Evolutionary conservation across 805 yeast genomes (phyloP).

Genomic region (Candida bentonensis): DNA sequence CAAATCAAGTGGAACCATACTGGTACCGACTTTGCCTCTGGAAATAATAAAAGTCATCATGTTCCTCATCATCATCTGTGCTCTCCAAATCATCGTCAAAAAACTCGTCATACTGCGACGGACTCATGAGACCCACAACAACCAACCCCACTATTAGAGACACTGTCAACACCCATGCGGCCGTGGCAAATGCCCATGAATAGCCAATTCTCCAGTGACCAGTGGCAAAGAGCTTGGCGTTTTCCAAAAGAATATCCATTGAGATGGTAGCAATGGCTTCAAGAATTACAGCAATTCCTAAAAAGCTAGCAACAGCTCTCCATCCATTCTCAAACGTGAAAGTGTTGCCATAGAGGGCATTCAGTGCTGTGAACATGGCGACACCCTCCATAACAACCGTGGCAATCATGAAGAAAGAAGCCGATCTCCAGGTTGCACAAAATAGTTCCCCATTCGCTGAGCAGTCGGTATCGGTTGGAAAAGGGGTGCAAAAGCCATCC

Average conservation of each 20-base stretch:
- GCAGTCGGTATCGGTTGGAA: background rate
- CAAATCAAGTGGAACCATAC: background rate
- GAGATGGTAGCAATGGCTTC: background rate
- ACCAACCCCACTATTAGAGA: background rate
- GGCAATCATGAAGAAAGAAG: background rate
- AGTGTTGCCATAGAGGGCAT: background rate
- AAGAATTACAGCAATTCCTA: background rate
- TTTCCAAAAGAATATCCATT: background rate
- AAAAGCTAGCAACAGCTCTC: conserved; percentile 1
- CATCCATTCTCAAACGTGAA: conserved; percentile 1
- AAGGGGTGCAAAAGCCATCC: background rate
- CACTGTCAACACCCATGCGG: background rate
- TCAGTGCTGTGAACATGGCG: background rate
- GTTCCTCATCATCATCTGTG: conserved; percentile 3
- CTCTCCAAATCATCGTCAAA: conserved; percentile 16
- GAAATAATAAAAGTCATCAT: background rate
- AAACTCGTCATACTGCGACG: conserved; percentile 1
- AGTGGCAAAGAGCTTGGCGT: background rate
- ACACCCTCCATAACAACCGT: background rate
- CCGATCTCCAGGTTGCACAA: background rate
- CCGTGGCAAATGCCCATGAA: background rate
- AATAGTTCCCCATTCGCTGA: background rate
- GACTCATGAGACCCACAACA: background rate
- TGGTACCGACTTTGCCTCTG: background rate
- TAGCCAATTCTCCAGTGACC: background rate